Evolutionary conservation across 345 rosid genomes (phyloP).

Genomic region (Rhodamnia argentea): DNA sequence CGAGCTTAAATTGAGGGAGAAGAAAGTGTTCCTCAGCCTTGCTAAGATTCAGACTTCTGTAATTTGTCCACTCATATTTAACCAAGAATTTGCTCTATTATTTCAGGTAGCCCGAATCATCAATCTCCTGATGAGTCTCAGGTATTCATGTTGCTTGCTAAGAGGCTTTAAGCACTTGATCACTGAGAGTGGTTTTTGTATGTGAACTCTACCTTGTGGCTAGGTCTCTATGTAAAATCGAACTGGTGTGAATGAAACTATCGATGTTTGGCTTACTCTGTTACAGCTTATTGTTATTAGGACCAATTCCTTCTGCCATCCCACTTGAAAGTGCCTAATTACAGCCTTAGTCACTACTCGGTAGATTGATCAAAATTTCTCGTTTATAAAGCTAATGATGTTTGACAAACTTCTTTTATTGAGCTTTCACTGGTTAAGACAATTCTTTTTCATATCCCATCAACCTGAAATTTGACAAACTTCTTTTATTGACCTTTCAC

Average conservation of each 20-base stretch:
- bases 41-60: background rate
- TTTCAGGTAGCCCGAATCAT: constrained; percentile 34
- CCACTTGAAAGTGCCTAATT: background rate
- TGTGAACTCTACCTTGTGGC: background rate
- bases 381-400: background rate
- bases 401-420: background rate
- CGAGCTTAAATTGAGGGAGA: background rate
- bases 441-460: background rate
- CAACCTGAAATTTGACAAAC: background rate
- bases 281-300: background rate
- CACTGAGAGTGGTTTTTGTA: background rate
- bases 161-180: background rate
- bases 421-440: background rate
- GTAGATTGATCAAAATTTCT: background rate
- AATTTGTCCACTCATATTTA: background rate
- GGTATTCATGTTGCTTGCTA: constrained; percentile 19
- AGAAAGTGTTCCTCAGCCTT: background rate
- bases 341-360: background rate
- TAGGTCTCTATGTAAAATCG: background rate
- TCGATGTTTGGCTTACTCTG: background rate
- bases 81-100: constrained; percentile 1
- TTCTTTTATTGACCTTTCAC: background rate
- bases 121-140: constrained; percentile 26
- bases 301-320: background rate
- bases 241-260: background rate